Percentiles rank a stretch among this genome's conserved stretches.
These are phyloP conservation scores for Sporothrix schenckii DNA, from an alignment of 2,329 filamentous ascomycete species.

Conservation along the genomic window DNA sequence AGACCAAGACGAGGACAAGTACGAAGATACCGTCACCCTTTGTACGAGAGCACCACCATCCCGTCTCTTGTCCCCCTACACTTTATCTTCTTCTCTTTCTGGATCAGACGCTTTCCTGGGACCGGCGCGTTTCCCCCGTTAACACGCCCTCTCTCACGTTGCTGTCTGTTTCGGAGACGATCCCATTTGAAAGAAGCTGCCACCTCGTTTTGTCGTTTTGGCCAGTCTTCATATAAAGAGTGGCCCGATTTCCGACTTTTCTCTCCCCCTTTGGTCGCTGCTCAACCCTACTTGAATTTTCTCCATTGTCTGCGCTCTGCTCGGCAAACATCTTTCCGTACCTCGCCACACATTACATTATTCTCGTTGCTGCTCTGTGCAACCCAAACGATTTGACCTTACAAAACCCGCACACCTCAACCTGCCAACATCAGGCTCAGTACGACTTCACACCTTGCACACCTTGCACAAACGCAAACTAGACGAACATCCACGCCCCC, in stretches of 20 bases:
- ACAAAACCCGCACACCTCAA: not conserved
- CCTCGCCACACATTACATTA: conserved; percentile 12
- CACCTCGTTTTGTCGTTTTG: not conserved
- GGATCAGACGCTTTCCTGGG: conserved; percentile 12
- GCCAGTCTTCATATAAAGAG: conserved; percentile 18
- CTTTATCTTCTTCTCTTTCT: not conserved
- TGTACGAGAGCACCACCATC: not conserved
- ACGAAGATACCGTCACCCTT: not conserved
- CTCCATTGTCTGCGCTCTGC: not conserved
- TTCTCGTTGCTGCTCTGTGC: conserved; percentile 9
- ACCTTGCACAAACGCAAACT: not conserved
- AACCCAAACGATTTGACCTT: conserved; percentile 3
- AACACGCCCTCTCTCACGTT: conserved; percentile 5
- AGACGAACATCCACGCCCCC: not conserved
- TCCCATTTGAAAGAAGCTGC: not conserved
- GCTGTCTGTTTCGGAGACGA: not conserved
- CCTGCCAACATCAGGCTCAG: conserved; percentile 23
- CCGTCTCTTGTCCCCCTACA: not conserved
- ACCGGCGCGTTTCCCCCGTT: not conserved
- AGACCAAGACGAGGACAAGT: not conserved
- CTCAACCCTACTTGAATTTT: not conserved
- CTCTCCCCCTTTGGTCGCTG: not conserved
- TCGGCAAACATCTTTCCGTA: not conserved
- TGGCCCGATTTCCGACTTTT: not conserved
- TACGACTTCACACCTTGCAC: conserved; percentile 21